Evolutionary conservation across 2,329 filamentous ascomycete genomes (phyloP), one percentile per base, ranked within the genome.

Genomic region (Scedosporium boydii): DNA sequence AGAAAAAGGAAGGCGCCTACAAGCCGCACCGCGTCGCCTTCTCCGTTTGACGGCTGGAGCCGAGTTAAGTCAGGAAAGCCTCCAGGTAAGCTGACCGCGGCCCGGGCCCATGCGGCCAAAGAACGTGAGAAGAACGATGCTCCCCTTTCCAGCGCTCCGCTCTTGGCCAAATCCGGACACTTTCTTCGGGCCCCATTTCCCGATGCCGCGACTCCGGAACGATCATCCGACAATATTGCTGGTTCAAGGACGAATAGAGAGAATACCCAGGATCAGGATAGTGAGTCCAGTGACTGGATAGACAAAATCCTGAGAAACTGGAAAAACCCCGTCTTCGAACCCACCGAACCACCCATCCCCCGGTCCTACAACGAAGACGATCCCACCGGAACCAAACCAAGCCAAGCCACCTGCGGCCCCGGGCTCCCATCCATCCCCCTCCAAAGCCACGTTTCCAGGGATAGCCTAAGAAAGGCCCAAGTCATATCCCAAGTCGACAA

Each of bases 401-500:
- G 71, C 59, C 66, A 65, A 6, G 7, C 55, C 1, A 57, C 44
- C 65, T 4, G 62, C 66, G 46, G 61, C 65, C 6, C 18, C 60
- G 9, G 55, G 38, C 62, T 27, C 16, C 56, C 65, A 6, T 62
- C 55, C 9, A 58, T 64, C 26, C 63, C 48, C 6, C 62, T 76
- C 3, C 67, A 73, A 34, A 76, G 78, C 0, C 77, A 77, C 10
- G 72, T 97, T 1, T 89, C 87, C 0, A 90, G 87, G 66, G 69
- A 76, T 4, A 81, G 80, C 0, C 76, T 97, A 7, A 70, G 73
- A 1, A 70, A 74, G 6, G 89, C 90, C 0, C 75, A 82, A 58
- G 78, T 96, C 0, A 82, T 99, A 51, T 81, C 86, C 0, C 95
- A 99, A 69, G 88, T 99, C 1, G 93, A 98, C 71, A 80, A 78